Conservation (phyloP, 768 basidiomycete species). For the Calocybe gangraenosa region DNA sequence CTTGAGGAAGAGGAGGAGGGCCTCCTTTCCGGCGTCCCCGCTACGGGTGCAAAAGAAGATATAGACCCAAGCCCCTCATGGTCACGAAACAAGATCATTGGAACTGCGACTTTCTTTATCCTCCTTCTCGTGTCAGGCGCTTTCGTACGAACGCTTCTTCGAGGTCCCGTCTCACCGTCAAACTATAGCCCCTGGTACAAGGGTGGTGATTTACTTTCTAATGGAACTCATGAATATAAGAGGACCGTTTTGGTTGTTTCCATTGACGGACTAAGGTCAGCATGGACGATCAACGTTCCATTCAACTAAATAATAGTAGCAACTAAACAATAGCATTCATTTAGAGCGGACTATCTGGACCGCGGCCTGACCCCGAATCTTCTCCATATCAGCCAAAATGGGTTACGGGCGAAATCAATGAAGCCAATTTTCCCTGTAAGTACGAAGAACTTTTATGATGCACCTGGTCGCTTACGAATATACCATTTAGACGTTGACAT, state of each 20-base stretch:
- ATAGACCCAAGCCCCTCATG: conserved; percentile 22
- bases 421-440: conserved; percentile 82
- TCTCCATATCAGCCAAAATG: conserved; percentile 73
- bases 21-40: conserved; percentile 26
- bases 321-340: conserved; percentile 10
- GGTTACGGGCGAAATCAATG: conserved; percentile 86
- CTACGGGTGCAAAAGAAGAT: conserved; percentile 21
- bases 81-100: conserved; percentile 35
- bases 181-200: conserved; percentile 30
- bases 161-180: conserved; percentile 18
- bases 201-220: conserved; percentile 49
- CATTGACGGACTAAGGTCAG: conserved; percentile 78
- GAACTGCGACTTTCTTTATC: conserved; percentile 35
- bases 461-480: conserved; percentile 1
- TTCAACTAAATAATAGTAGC: neutral
- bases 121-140: conserved; percentile 38
- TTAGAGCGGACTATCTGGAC: conserved; percentile 83
- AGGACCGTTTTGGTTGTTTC: conserved; percentile 81
- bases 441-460: conserved; percentile 2
- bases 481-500: conserved; percentile 62
- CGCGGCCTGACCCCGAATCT: conserved; percentile 82
- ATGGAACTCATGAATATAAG: conserved; percentile 82
- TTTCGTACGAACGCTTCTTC: conserved; percentile 33
- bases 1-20: conserved; percentile 36
- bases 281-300: too few relatives aligned